phyloP scores from a whole-genome alignment of 345 rosid species.

The Brassica incana region DNA sequence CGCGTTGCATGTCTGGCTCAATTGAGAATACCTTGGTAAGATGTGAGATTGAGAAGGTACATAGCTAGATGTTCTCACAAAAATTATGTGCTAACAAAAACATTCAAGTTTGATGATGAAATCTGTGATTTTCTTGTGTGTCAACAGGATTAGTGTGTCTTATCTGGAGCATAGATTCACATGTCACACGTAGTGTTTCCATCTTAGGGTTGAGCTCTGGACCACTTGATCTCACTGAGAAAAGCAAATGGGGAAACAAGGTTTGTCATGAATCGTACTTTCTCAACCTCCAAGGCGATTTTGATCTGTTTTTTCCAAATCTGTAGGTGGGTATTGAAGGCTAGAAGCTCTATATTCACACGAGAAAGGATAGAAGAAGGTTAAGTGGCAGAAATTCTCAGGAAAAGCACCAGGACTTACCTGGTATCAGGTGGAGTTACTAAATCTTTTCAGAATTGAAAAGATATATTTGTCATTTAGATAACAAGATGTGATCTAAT shows the following conservation, averaged over 20 bases:
- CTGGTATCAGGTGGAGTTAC: no score
- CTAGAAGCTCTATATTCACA: no score
- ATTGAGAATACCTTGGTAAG: no score
- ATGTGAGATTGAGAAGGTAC: constrained; percentile 1
- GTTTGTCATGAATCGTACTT: constrained; percentile 37
- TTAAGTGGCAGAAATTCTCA: no score
- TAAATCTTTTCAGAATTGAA: no score
- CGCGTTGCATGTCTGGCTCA: no score
- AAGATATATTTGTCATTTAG: no score
- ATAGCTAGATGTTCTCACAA: neutral
- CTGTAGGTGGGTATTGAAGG: no score
- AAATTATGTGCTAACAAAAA: neutral
- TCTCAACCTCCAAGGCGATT: neutral
- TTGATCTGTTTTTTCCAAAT: no score
- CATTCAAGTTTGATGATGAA: neutral
- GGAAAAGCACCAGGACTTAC: no score
- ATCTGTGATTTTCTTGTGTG: neutral
- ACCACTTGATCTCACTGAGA: constrained; percentile 63
- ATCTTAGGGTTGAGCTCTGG: constrained; percentile 84
- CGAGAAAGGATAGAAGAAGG: no score
- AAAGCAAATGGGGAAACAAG: constrained; percentile 75
- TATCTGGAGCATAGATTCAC: constrained; percentile 85
- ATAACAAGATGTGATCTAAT: no score
- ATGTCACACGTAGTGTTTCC: constrained; percentile 69
- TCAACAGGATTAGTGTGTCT: constrained; percentile 81